A percentile compares a stretch with the other conserved stretches of the same genome.
These are phyloP conservation scores for Suhomyces yuchorum DNA, from an alignment of 1,139 yeast species.

Conservation along the genomic window DNA sequence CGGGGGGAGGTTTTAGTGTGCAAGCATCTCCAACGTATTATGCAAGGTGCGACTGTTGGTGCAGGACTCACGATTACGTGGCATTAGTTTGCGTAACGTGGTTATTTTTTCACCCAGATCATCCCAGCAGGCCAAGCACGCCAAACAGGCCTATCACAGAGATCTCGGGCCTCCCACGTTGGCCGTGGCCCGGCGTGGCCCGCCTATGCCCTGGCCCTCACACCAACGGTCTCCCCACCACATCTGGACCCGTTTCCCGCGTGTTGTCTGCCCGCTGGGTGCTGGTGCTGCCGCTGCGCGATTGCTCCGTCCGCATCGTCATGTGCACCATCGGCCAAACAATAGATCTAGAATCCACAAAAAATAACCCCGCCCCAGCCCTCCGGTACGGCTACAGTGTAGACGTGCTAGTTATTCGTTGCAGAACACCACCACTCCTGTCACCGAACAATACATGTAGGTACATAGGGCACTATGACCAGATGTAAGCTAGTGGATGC, in stretches of 20 bases:
- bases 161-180: not conserved
- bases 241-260: too few relatives aligned
- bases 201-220: too few relatives aligned
- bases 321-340: conserved; percentile 1
- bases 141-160: not conserved
- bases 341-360: not conserved
- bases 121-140: too few relatives aligned
- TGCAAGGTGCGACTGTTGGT: not conserved
- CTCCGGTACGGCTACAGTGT: conserved; percentile 1
- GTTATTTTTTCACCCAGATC: not conserved
- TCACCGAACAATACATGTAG: conserved; percentile 4
- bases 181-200: too few relatives aligned
- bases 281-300: too few relatives aligned
- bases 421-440: conserved; percentile 2
- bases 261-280: too few relatives aligned
- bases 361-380: not conserved
- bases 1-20: not conserved
- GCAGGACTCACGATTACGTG: not conserved
- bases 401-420: not conserved
- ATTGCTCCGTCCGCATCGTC: conserved; percentile 1
- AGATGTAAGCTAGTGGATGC: not conserved
- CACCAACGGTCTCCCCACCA: not conserved
- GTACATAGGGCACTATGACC: not conserved
- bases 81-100: not conserved
- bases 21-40: not conserved